Percentiles rank a stretch among this genome's conserved stretches.
Conservation (phyloP, 2,329 filamentous ascomycete genomes). For the Claviceps sp. region DNA sequence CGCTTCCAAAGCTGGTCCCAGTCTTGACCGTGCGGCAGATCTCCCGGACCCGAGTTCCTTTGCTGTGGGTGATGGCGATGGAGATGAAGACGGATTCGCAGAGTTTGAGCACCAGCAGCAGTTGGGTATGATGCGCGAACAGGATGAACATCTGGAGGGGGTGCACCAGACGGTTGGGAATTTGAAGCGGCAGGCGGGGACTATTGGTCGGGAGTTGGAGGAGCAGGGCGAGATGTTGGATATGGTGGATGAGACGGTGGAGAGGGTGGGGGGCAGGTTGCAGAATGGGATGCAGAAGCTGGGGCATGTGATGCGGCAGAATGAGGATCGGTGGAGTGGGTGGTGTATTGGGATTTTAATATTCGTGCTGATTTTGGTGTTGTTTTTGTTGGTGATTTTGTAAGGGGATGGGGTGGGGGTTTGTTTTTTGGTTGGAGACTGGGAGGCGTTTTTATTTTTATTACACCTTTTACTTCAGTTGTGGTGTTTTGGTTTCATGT, state of each 20-base stretch:
- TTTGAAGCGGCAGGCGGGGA: conserved; percentile 76
- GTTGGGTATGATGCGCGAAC: conserved; percentile 81
- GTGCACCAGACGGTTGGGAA: conserved; percentile 91
- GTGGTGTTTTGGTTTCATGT: too few species aligned
- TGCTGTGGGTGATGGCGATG: conserved; percentile 38
- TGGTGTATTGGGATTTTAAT: conserved; percentile 88
- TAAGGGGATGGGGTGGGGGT: conserved; percentile 14
- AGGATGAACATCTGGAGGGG: conserved; percentile 84
- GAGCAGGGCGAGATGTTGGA: conserved; percentile 87
- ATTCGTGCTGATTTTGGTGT: conserved; percentile 70
- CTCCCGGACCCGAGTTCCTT: conserved; percentile 41
- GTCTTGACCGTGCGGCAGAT: conserved; percentile 20
- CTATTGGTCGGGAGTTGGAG: conserved; percentile 92
- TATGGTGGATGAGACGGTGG: conserved; percentile 69
- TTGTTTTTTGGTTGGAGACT: not conserved
- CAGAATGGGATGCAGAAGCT: conserved; percentile 80
- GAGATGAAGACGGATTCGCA: conserved; percentile 52
- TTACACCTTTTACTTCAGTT: not conserved
- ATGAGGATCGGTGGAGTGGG: conserved; percentile 78
- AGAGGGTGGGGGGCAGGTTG: conserved; percentile 75
- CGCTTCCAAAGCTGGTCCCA: conserved; percentile 12
- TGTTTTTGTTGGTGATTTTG: conserved; percentile 61
- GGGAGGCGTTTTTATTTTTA: not conserved
- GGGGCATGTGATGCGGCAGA: conserved; percentile 69
- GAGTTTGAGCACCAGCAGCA: conserved; percentile 88